A percentile compares a stretch with the other conserved stretches of the same genome.
These are phyloP conservation scores for Sisymbrium altissimum DNA, from an alignment of 345 rosid species.

Conservation along the genomic window DNA sequence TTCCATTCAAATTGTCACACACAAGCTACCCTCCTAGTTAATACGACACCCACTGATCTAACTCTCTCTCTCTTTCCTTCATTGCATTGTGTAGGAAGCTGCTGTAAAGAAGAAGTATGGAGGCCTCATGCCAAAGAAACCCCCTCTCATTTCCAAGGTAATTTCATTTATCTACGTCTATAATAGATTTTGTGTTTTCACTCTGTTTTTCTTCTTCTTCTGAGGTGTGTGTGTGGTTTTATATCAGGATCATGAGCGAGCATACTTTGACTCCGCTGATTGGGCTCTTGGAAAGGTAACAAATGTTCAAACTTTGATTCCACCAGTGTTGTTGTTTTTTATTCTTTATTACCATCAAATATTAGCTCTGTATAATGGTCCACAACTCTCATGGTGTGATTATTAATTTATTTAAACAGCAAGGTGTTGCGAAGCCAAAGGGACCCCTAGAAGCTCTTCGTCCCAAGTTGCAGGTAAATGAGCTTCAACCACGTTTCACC, in stretches of 20 bases:
- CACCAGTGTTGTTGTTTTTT: neutral
- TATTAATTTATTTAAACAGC: constrained; percentile 45
- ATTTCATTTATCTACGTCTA: neutral
- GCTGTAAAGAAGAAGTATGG: constrained; percentile 85
- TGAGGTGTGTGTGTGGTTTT: constrained; percentile 4
- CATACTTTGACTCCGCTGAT: constrained; percentile 98
- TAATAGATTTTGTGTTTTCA: neutral
- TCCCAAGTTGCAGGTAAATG: constrained; percentile 88
- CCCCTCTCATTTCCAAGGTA: constrained; percentile 99
- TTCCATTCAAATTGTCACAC: too few relatives aligned
- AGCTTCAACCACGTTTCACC: neutral
- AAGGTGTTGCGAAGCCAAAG: constrained; percentile 96
- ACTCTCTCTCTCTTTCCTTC: neutral
- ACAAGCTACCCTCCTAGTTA: too few relatives aligned
- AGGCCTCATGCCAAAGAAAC: constrained; percentile 93
- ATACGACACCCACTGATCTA: neutral
- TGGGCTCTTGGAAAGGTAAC: constrained; percentile 99
- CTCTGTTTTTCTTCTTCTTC: neutral
- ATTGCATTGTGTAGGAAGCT: constrained; percentile 52
- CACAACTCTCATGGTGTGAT: constrained; percentile 6
- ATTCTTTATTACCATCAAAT: neutral
- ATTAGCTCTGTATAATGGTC: constrained; percentile 4
- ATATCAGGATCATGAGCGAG: constrained; percentile 88
- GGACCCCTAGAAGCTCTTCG: constrained; percentile 99
- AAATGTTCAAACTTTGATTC: neutral